Evolutionary conservation across 495 filamentous ascomycete genomes (phyloP), one percentile per base, ranked within the genome.

Genomic region (Neurospora sp.): DNA sequence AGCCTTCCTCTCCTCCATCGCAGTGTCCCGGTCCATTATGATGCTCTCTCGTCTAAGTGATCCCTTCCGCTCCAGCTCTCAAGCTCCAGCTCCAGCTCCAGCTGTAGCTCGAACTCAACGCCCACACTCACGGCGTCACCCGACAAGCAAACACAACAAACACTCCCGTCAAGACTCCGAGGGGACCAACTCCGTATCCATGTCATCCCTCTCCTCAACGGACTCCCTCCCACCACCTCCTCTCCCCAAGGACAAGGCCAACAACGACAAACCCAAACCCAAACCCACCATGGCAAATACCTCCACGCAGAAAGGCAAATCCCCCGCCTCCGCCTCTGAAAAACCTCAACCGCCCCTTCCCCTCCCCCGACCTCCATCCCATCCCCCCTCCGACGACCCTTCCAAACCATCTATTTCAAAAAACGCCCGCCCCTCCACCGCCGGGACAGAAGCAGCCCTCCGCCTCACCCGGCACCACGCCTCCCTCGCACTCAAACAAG

Each of bases 401-500:
- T 70, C 71, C 73, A 73, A 37, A 23, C 40, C 27, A 27, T 27
- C 27, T 27, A 27, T 27, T 27, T 27, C 27, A 27, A 27, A 27
- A 27, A 27, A 27, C 27, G 27, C 27, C 27, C 27, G 27, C 27
- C 27, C 27, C 7, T 76, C 76, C 37, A 81, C 79, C n/a, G 76
- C 79, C 2, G 75, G 75, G 39, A 83, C 81, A 27, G 77, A 79
- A 39, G 73, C 76, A n/a, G 72, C 80, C 39, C 79, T 83, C 39
- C 46, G 74, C n/a, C 69, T 75, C 41, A 70, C 76, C 59, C 75
- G 76, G 18, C 77, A 73, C 27, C 73, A 48, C 35, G 79, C 79
- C 70, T 76, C 78, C 0, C 75, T 77, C 5, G 69, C 76, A 23
- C 76, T 78, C 42, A 40, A 74, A 37, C 66, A 75, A 10, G 81